Evolutionary conservation across 73 alveolate genomes (phyloP).

Genomic region (Paramecium sexaurelia): DNA sequence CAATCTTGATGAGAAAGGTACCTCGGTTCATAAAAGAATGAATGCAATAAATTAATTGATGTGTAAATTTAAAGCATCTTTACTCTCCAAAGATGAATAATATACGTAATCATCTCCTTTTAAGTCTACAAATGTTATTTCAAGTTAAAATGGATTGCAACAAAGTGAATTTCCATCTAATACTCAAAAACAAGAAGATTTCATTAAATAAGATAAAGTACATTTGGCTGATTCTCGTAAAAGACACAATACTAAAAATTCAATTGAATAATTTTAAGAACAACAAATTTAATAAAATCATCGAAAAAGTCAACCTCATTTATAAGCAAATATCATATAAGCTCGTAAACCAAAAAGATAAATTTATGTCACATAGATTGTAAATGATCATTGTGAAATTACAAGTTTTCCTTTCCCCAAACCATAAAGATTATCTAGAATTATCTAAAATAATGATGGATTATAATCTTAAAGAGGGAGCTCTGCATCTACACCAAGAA

Average conservation of each 20-base stretch:
- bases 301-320: background rate
- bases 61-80: background rate
- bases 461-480: background rate
- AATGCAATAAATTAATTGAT: too few relatives aligned
- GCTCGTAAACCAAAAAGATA: background rate
- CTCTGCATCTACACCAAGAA: slow-evolving; percentile 18
- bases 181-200: background rate
- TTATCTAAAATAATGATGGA: background rate
- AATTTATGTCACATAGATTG: slow-evolving; percentile 20
- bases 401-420: background rate
- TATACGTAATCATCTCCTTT: background rate
- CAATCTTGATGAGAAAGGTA: background rate
- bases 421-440: background rate
- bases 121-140: background rate
- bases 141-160: background rate
- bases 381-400: background rate
- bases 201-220: background rate
- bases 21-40: background rate
- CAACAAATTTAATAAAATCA: background rate
- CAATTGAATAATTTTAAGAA: background rate
- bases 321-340: background rate
- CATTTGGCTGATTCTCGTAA: background rate
- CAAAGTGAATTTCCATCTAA: background rate
- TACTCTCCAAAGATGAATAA: background rate
- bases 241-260: background rate